phyloP scores from a whole-genome alignment of 2,329 filamentous ascomycete genomes.

The Incumbomyces delicatus region DNA sequence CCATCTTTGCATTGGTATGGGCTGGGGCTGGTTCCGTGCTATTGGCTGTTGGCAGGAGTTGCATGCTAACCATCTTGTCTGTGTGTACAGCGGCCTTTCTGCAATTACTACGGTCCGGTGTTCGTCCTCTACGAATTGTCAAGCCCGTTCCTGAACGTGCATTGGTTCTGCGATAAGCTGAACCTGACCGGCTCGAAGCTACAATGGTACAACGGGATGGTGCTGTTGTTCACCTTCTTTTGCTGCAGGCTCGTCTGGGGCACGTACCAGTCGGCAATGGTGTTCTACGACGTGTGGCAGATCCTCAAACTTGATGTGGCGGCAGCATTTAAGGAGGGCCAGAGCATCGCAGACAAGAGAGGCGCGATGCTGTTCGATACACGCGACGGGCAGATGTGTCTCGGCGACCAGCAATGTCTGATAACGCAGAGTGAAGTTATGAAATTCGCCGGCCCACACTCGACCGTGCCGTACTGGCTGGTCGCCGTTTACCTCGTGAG shows the following conservation, averaged over 20 bases:
- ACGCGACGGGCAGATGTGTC: constrained; percentile 28
- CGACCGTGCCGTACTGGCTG: constrained; percentile 48
- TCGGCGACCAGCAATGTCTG: constrained; percentile 29
- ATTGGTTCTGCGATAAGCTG: constrained; percentile 62
- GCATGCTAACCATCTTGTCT: neutral
- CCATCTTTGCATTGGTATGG: too few relatives aligned
- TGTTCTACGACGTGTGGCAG: constrained; percentile 51
- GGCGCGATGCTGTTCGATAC: constrained; percentile 14
- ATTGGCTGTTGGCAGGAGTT: constrained; percentile 4
- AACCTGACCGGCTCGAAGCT: constrained; percentile 51
- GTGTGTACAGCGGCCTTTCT: constrained; percentile 47
- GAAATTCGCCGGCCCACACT: constrained; percentile 34
- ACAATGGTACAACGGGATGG: constrained; percentile 55
- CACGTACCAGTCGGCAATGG: constrained; percentile 47
- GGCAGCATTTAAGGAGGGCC: constrained; percentile 18
- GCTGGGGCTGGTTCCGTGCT: too few relatives aligned
- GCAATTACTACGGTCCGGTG: constrained; percentile 54
- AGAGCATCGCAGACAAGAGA: constrained; percentile 3
- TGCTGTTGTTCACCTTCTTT: constrained; percentile 51
- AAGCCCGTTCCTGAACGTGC: constrained; percentile 57
- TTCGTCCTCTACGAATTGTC: constrained; percentile 62
- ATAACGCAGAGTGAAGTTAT: constrained; percentile 38
- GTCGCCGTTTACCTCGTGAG: constrained; percentile 47
- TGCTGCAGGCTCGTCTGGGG: constrained; percentile 54
- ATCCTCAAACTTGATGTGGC: constrained; percentile 36